Evolutionary conservation across 2,329 filamentous ascomycete species (phyloP).

Genomic region (Chaetomium sp.): DNA sequence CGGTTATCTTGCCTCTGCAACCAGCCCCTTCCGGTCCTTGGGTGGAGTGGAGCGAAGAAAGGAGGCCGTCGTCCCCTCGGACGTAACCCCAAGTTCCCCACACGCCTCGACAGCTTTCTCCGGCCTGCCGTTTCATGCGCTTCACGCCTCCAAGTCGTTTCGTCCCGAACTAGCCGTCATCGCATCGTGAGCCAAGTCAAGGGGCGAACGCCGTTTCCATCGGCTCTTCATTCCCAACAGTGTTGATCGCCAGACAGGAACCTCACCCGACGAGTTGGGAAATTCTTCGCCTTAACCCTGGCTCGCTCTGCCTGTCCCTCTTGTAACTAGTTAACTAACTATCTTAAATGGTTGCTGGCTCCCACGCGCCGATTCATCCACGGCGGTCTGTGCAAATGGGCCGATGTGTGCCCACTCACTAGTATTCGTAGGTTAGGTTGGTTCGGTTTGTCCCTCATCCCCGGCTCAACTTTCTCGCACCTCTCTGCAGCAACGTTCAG

Average conservation of each 20-base stretch:
- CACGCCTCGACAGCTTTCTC: background rate
- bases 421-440: no score
- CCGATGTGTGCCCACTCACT: no score
- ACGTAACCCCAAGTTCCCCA: background rate
- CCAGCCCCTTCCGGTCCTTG: no score
- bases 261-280: background rate
- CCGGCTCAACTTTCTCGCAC: no score
- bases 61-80: background rate
- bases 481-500: no score
- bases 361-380: no score
- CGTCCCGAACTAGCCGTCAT: slow-evolving; percentile 3
- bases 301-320: slow-evolving; percentile 6
- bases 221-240: background rate
- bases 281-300: slow-evolving; percentile 1
- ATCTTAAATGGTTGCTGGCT: background rate
- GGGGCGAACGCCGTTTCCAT: slow-evolving; percentile 1
- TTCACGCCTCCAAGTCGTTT: background rate
- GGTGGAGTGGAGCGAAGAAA: background rate
- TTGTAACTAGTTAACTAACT: background rate
- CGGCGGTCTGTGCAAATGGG: no score
- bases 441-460: no score
- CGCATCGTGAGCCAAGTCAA: slow-evolving; percentile 10
- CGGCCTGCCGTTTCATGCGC: background rate
- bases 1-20: no score
- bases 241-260: slow-evolving; percentile 1